phyloP scores from a whole-genome alignment of 305 asterid genomes.

The Fraxinus xanthoxyloides region DNA sequence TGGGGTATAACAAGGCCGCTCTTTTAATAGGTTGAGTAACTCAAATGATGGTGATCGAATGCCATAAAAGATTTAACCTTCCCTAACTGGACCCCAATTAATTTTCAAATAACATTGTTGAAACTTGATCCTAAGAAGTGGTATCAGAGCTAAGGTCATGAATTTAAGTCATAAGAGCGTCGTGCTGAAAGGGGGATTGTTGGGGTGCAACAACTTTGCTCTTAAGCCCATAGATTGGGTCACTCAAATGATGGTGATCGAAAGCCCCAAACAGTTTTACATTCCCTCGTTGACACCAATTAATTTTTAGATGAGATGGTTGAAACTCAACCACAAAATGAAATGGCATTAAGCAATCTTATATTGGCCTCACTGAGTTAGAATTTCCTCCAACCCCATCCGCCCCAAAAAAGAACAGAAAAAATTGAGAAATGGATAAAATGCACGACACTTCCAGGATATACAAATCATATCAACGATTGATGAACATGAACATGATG shows the following conservation, averaged over 20 bases:
- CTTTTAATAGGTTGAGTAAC: not conserved
- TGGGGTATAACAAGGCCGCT: not conserved
- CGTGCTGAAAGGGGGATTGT: not conserved
- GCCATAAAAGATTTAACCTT: not conserved
- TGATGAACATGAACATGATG: not conserved
- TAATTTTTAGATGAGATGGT: not conserved
- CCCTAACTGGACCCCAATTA: not conserved
- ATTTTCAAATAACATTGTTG: not conserved
- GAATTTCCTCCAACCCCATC: not conserved
- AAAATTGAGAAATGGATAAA: not conserved
- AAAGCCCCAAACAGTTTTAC: not conserved
- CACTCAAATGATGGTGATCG: not conserved
- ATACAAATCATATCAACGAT: not conserved
- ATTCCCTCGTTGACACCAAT: not conserved
- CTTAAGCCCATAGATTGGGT: not conserved
- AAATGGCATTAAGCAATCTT: not conserved
- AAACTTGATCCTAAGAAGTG: not conserved
- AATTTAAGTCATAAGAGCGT: not conserved
- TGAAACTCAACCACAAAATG: not conserved
- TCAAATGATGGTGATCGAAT: not conserved
- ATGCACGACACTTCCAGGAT: not conserved
- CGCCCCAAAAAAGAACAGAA: not conserved
- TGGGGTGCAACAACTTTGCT: not conserved
- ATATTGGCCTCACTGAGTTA: not conserved
- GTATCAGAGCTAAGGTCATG: not conserved